Evolutionary conservation across 176 grass and related monocot species (phyloP), one percentile per base, ranked within the genome.

Genomic region (Rhynchospora breviuscula): DNA sequence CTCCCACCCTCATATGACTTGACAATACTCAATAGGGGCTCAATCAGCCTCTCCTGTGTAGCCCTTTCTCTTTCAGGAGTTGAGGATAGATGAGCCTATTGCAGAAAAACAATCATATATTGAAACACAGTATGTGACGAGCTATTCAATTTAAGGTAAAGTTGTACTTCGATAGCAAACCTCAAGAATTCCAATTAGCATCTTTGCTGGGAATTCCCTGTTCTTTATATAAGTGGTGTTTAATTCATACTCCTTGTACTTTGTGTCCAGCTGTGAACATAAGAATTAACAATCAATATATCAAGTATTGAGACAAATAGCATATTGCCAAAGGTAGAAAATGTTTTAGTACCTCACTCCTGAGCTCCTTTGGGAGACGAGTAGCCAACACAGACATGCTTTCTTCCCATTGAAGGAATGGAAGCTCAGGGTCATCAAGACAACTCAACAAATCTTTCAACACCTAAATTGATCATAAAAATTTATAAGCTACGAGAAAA

Each of bases 391-490:
- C 96, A 89, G 96, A 99, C 96, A 99, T 99, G 85, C 80, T 84
- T 83, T 99, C 96, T 91, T 99, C 92, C 96, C 96, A 99, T 79
- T 99, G 96, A 81, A 99, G 89, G 85, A 95, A 99, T 85, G 96
- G 96, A 66, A 99, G 96, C 85, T 99, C 91, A 81, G 96, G 96
- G 82, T 87, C 94, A 61, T 99, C 96, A 81, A 99, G 86, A 86
- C 93, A 95, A 84, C 89, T 93, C 72, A 99, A 87, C 85, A 99
- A 87, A 87, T 93, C 91, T 86, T 92, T 88, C 81, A 99, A 88
- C 78, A 93, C 95, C 92, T 95, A 67, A 45, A 59, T 44, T 67
- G 52, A 59, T 49, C 65, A 49, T 13, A 69, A 43, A 66, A 66
- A 58, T 29, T 85, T 59, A 46, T 47, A 6, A 83, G 72, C 43